A percentile compares a stretch with the other conserved stretches of the same genome.
These are phyloP conservation scores for Sparassis latifolia DNA, from an alignment of 1,284 basidiomycete species.

Conservation along the genomic window DNA sequence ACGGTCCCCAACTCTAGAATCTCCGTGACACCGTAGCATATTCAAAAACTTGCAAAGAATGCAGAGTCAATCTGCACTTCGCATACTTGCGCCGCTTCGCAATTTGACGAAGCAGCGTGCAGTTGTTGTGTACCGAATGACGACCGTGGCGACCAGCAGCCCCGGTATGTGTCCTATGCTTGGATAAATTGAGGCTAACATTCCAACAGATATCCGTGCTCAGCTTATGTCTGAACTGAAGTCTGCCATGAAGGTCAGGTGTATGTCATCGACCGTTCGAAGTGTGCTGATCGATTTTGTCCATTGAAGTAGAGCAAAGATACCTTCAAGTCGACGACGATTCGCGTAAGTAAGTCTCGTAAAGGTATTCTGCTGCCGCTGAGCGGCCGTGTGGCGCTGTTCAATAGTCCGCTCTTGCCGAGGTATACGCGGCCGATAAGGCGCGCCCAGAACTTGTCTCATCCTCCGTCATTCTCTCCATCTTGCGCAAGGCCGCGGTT, in stretches of 20 bases:
- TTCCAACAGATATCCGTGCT: background rate
- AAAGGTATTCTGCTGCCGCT: background rate
- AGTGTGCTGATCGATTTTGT: background rate
- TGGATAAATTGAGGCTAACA: no score
- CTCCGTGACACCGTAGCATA: no score
- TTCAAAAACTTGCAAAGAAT: no score
- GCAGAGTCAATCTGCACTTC: no score
- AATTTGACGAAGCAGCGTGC: no score
- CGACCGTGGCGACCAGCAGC: no score
- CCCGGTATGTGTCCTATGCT: no score
- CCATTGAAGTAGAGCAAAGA: slow-evolving; percentile 47
- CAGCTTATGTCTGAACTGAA: background rate
- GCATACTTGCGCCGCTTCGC: no score
- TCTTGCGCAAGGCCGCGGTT: slow-evolving; percentile 50
- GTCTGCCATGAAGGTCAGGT: background rate
- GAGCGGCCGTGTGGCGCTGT: background rate
- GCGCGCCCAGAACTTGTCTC: slow-evolving; percentile 31
- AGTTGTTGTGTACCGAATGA: no score
- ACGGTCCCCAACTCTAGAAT: no score
- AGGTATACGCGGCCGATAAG: slow-evolving; percentile 66
- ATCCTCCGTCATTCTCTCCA: slow-evolving; percentile 38
- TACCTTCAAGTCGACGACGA: slow-evolving; percentile 44
- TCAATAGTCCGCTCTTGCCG: slow-evolving; percentile 55
- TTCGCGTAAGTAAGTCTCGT: slow-evolving; percentile 44
- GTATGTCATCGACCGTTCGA: background rate